Evolutionary conservation across 83 land plant species (phyloP), one percentile per base, ranked within the genome.

Genomic region (Picea abies): DNA sequence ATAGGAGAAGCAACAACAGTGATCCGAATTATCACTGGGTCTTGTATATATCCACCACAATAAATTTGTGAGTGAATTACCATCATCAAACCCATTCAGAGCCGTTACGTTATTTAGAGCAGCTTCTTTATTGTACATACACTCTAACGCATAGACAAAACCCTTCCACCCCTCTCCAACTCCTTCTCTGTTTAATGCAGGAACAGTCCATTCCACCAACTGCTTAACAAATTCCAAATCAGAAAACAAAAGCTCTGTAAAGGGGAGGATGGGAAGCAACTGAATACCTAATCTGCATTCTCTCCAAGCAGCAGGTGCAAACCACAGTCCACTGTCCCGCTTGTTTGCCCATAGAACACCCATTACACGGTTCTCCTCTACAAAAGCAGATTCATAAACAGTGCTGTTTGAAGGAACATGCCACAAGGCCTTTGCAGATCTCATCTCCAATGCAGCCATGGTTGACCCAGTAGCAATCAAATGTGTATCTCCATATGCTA

Each of bases 161-260:
- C 98, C 98, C 85, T 91, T 94, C 98, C 98, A 95, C 7, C 94
- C 93, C 68, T 94, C 93, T 62, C 85, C 91, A 22, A 90, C 96
- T 32, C 94, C 96, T 14, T 83, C 89, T 63, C 94, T 80, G 17
- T 37, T 66, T 86, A 94, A 61, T 44, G 86, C 84, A 0, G 96
- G 93, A 83, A 87, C 63, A 39, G 94, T 81, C 97, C 97, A 95
- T 14, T 84, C 79, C 80, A 95, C 96, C 62, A 95, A 82, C 83
- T 93, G 77, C 80, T 71, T 87, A 44, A 65, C 89, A 81, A 87
- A 93, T 10, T 60, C 82, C 19, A 82, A 69, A 80, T 95, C 96
- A 26, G 86, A 63, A 66, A 95, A 93, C 78, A 91, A 63, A 56
- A 85, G 76, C 82, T 90, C 97, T 26, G 93, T 89, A 16, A 96